Evolutionary conservation across 176 grass and related monocot genomes (phyloP).

Genomic region (Coix lacrymajobi): DNA sequence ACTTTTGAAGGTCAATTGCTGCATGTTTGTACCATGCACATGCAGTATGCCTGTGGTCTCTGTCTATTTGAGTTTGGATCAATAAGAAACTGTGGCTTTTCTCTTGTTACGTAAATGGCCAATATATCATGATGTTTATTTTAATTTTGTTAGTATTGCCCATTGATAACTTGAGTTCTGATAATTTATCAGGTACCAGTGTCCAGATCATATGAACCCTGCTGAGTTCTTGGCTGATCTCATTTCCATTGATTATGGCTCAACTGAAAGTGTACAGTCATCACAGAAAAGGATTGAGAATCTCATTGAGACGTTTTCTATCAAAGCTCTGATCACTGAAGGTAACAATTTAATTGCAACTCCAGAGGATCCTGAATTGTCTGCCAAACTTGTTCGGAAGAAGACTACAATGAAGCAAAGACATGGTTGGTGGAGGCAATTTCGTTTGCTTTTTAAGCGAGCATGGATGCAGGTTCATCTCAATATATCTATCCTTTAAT

Average conservation of each 20-base stretch:
- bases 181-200: conserved; percentile 54
- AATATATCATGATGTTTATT: conserved; percentile 5
- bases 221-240: conserved; percentile 99
- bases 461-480: conserved; percentile 94
- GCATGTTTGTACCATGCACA: not conserved
- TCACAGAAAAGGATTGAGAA: conserved; percentile 75
- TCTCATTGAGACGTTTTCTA: conserved; percentile 73
- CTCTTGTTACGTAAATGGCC: not conserved
- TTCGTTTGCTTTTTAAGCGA: conserved; percentile 80
- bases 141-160: not conserved
- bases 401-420: conserved; percentile 46
- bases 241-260: conserved; percentile 90
- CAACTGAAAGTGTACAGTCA: conserved; percentile 62
- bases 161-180: conserved; percentile 29
- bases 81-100: not conserved
- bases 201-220: conserved; percentile 93
- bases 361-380: conserved; percentile 24
- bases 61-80: not conserved
- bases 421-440: conserved; percentile 77
- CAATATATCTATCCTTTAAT: conserved; percentile 3
- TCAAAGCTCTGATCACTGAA: conserved; percentile 35
- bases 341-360: conserved; percentile 30
- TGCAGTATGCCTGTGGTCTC: not conserved
- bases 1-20: not conserved
- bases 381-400: conserved; percentile 46